These are phyloP conservation scores for Arachis stenosperma DNA, from an alignment of 306 rosid species.

Conservation along the genomic window DNA sequence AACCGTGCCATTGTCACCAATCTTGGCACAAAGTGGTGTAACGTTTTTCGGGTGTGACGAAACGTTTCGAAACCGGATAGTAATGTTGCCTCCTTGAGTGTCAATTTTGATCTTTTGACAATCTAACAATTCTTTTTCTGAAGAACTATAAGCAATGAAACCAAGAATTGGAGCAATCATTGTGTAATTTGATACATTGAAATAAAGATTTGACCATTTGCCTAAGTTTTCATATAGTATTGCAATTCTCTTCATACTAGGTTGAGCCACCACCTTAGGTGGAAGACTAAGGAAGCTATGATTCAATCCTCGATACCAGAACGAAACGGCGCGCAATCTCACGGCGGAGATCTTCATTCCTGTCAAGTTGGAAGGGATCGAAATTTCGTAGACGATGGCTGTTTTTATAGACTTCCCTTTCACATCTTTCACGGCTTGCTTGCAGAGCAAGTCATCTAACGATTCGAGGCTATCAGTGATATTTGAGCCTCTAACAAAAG, in stretches of 20 bases:
- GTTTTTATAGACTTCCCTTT: constrained; percentile 47
- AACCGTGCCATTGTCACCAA: constrained; percentile 52
- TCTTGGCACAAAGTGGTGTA: constrained; percentile 62
- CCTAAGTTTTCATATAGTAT: constrained; percentile 75
- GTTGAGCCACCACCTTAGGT: constrained; percentile 50
- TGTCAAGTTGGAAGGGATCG: constrained; percentile 73
- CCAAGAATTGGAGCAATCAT: constrained; percentile 83
- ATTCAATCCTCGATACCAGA: constrained; percentile 64
- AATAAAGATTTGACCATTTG: constrained; percentile 73
- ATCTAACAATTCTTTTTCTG: constrained; percentile 34
- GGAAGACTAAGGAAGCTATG: constrained; percentile 58
- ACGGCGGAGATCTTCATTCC: constrained; percentile 62
- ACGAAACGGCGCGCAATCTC: constrained; percentile 53
- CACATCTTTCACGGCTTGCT: constrained; percentile 45
- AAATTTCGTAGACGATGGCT: constrained; percentile 56
- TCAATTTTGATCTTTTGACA: constrained; percentile 44
- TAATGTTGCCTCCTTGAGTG: constrained; percentile 51
- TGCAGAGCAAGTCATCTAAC: constrained; percentile 50
- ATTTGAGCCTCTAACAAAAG: constrained; percentile 37
- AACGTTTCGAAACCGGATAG: constrained; percentile 46
- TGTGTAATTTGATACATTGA: constrained; percentile 58
- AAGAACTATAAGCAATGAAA: constrained; percentile 59
- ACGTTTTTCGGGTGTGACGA: constrained; percentile 25
- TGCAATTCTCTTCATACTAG: constrained; percentile 54
- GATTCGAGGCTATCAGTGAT: constrained; percentile 43